Base-by-base conservation (phyloP, 495 filamentous ascomycete genomes). In the Podospora australis region DNA sequence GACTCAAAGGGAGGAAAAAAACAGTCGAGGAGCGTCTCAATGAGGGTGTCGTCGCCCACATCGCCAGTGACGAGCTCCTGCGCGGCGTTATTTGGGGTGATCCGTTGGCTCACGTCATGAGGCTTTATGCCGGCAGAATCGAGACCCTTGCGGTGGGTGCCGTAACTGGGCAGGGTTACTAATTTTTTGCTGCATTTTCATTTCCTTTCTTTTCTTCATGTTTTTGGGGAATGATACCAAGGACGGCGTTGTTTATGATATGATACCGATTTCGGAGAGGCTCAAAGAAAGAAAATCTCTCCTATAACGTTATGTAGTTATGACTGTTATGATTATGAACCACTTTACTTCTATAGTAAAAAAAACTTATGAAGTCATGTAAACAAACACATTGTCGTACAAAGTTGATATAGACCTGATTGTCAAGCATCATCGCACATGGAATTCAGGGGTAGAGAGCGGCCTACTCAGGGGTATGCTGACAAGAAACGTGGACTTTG, bases 41-140 rank as follows among this genome's bases (percentile, higher is more conserved):
- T 34, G 73, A 81, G 38, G 73, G 73, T 4, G 70, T 84, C 1
- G 75, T 79, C 39, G 86, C 84, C 16, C 80, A 78, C 46, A 66
- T 78, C 13, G 72, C 78, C 2, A 78, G 70, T n/a, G 82, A 90
- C 62, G 74, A 80, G 38, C 63, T 81, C 51, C 64, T 92, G 19
- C 66, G 81, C 22, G 71, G 69, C 2, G 75, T 85, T 8, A 70
- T 92, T 0, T 92, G 87, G 73, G 87, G 87, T 0, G 87, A 92
- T 61, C 86, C 84, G 0, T 65, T 88, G 11, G 83, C 79, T 66
- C 87, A 92, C 63, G 75, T 78, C 59, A 91, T 92, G 87, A 77
- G 69, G 60, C 50, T 90, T 32, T 92, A 92, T 66, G 70, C 75
- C 20, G 72, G 71, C 16, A 65, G 87, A 44, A 78, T 92, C 28